Percentiles rank a stretch among this genome's conserved stretches.
Evolutionary conservation across 345 rosid genomes (phyloP).

Genomic region (Sapria himalayana): DNA sequence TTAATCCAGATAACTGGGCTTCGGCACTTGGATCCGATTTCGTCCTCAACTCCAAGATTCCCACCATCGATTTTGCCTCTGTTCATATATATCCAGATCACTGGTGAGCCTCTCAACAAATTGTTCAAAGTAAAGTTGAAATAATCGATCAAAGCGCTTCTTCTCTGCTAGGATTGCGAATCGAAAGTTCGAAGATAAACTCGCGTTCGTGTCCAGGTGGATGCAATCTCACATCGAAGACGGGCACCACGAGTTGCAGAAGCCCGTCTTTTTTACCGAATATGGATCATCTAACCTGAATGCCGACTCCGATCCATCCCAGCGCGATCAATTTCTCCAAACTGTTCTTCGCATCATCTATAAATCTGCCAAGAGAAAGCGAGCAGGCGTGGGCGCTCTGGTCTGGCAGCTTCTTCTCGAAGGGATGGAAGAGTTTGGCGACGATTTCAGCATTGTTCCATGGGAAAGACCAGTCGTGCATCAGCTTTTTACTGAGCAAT

Average conservation of each 20-base stretch:
- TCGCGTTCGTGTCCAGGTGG: constrained; percentile 55
- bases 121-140: not conserved
- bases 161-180: constrained; percentile 38
- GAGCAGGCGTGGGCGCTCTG: constrained; percentile 72
- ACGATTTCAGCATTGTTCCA: constrained; percentile 68
- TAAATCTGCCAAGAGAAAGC: constrained; percentile 45
- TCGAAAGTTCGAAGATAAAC: constrained; percentile 39
- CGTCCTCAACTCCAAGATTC: constrained; percentile 39
- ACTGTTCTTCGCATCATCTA: constrained; percentile 32
- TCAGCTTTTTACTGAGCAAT: constrained; percentile 31
- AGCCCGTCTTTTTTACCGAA: constrained; percentile 75
- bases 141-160: not conserved
- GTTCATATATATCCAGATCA: constrained; percentile 93
- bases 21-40: constrained; percentile 76
- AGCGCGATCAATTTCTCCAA: constrained; percentile 36
- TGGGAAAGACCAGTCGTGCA: constrained; percentile 48
- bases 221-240: constrained; percentile 78
- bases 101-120: constrained; percentile 28
- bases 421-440: constrained; percentile 75
- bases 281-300: constrained; percentile 61
- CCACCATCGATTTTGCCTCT: constrained; percentile 57
- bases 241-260: constrained; percentile 51
- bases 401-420: constrained; percentile 60
- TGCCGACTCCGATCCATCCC: constrained; percentile 41
- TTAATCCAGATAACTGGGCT: constrained; percentile 74